Conservation (phyloP, 2,329 filamentous ascomycete species). For the Ambrosiella xylebori region DNA sequence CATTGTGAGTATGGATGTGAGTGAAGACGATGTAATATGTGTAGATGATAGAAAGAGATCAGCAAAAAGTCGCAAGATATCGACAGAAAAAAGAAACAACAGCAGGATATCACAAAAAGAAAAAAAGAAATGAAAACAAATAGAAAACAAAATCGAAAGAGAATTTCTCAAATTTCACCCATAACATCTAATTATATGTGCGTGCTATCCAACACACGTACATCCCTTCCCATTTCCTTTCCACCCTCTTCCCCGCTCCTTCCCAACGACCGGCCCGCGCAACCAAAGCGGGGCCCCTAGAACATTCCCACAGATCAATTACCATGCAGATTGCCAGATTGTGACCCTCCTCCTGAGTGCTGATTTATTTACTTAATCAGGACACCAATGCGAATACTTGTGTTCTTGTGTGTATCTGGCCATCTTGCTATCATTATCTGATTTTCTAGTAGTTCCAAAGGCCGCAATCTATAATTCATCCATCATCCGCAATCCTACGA, state of each 20-base stretch:
- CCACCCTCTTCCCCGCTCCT: background rate
- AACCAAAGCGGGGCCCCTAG: background rate
- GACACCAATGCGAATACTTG: no score
- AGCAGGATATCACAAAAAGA: background rate
- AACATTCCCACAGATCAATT: background rate
- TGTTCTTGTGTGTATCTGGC: no score
- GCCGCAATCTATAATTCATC: no score
- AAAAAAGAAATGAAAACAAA: background rate
- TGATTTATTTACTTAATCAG: no score
- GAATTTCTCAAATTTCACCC: background rate
- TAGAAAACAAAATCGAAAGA: background rate
- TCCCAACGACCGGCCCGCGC: background rate
- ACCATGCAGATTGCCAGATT: no score
- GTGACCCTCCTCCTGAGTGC: no score
- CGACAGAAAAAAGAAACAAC: background rate
- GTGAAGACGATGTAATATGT: background rate
- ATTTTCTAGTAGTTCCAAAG: no score
- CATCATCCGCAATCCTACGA: no score
- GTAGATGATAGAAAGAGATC: background rate
- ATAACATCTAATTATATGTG: background rate
- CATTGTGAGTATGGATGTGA: conserved; percentile 2
- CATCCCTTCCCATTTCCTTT: background rate
- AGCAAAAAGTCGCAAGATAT: background rate
- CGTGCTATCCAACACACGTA: background rate
- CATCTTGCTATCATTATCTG: no score